Evolutionary conservation across 768 basidiomycete genomes (phyloP).

Genomic region (Lactarius akahatsu): DNA sequence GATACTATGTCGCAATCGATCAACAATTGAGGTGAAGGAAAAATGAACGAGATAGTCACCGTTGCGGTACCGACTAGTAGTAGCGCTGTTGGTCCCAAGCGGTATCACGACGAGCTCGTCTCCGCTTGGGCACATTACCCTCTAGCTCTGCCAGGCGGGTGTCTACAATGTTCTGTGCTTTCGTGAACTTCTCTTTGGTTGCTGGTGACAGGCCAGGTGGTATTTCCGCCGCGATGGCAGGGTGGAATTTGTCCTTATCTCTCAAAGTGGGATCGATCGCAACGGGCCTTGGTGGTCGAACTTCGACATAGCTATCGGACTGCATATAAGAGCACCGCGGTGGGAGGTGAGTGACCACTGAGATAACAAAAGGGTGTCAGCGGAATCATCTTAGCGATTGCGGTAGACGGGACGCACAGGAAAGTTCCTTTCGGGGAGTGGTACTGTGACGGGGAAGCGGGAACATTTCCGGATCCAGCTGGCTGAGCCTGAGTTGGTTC

Average conservation of each 20-base stretch:
- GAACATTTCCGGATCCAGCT: slow-evolving; percentile 74
- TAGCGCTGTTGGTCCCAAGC: slow-evolving; percentile 85
- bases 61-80: slow-evolving; percentile 86
- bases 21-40: not conserved
- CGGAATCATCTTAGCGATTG: not conserved
- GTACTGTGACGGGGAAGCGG: slow-evolving; percentile 57
- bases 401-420: slow-evolving; percentile 29
- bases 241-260: slow-evolving; percentile 27
- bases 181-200: slow-evolving; percentile 42
- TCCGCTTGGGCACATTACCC: slow-evolving; percentile 35
- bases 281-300: slow-evolving; percentile 30
- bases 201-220: slow-evolving; percentile 33
- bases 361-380: not conserved
- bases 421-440: slow-evolving; percentile 42
- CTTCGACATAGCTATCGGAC: slow-evolving; percentile 23
- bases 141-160: slow-evolving; percentile 24
- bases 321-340: slow-evolving; percentile 12
- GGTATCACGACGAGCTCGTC: slow-evolving; percentile 69
- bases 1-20: slow-evolving; percentile 50
- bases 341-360: slow-evolving; percentile 30
- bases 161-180: slow-evolving; percentile 38
- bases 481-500: slow-evolving; percentile 67
- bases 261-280: slow-evolving; percentile 39
- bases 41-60: slow-evolving; percentile 44
- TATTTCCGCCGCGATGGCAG: slow-evolving; percentile 14